A percentile compares a stretch with the other conserved stretches of the same genome.
These are phyloP conservation scores for Globisporangium uncinulatum DNA, from an alignment of 352 stramenopile genomes.

Conservation along the genomic window DNA sequence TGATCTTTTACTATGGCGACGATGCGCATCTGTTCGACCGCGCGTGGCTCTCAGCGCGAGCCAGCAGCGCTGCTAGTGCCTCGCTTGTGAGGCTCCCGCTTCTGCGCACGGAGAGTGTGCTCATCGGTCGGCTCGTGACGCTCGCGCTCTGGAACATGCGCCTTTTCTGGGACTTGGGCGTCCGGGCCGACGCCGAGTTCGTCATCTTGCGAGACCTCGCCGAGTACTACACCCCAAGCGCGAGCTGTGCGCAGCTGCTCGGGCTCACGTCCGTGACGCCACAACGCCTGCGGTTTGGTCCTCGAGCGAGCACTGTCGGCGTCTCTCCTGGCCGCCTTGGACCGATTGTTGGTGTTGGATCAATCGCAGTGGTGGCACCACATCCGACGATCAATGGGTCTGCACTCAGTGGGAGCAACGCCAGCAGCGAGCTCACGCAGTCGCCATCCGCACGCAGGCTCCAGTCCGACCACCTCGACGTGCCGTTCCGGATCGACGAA, in stretches of 20 bases:
- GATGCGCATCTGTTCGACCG: conserved; percentile 3
- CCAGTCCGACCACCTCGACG: neutral
- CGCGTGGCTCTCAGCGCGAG: neutral
- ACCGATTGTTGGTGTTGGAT: neutral
- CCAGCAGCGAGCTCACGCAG: neutral
- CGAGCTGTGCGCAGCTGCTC: conserved; percentile 5
- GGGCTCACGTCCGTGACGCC: neutral
- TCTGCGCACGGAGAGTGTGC: conserved; percentile 10
- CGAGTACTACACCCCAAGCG: conserved; percentile 18
- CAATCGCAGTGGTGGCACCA: neutral
- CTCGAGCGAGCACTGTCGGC: neutral
- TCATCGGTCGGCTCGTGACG: conserved; percentile 20
- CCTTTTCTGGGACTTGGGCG: conserved; percentile 25
- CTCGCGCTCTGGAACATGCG: conserved; percentile 22
- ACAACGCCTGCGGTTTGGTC: conserved; percentile 1
- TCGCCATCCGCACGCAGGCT: neutral
- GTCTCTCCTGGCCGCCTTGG: neutral
- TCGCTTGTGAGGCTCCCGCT: neutral
- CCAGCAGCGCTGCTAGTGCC: neutral
- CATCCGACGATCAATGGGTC: neutral
- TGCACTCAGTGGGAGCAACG: neutral
- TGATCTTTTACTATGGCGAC: conserved; percentile 23
- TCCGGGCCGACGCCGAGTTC: conserved; percentile 20
- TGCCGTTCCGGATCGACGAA: neutral
- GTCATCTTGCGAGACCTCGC: conserved; percentile 21